phyloP scores from a whole-genome alignment of 495 filamentous ascomycete genomes.

The Xanthoparmelia taractica region DNA sequence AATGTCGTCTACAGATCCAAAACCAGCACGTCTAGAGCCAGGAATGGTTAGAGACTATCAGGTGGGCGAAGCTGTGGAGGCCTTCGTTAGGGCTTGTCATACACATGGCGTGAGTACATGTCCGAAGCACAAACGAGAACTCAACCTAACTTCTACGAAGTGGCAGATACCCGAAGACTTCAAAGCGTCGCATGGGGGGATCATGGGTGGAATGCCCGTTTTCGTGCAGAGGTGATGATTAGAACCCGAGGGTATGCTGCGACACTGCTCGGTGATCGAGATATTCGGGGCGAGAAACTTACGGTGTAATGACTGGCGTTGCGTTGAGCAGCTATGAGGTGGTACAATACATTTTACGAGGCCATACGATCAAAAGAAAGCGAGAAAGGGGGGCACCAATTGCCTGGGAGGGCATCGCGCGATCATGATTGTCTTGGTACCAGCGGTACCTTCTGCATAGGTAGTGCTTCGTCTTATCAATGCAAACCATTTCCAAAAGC shows the following conservation, averaged over 20 bases:
- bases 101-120: conserved; percentile 46
- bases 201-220: background rate
- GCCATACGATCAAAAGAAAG: background rate
- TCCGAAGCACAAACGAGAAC: background rate
- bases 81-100: conserved; percentile 58
- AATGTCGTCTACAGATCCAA: conserved; percentile 57
- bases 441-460: background rate
- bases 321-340: background rate
- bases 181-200: conserved; percentile 4
- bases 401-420: background rate
- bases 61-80: conserved; percentile 62
- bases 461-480: background rate
- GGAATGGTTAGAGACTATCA: conserved; percentile 47
- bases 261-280: background rate
- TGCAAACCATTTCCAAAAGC: background rate
- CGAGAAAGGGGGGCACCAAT: background rate
- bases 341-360: background rate
- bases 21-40: conserved; percentile 58
- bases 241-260: background rate
- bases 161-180: conserved; percentile 48
- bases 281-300: background rate
- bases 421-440: background rate
- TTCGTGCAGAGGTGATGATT: background rate
- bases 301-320: background rate
- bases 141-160: conserved; percentile 3